Percentiles rank a stretch among this genome's conserved stretches.
Conservation (phyloP, 2,329 filamentous ascomycete species). For the Sporothrix curviconia region DNA sequence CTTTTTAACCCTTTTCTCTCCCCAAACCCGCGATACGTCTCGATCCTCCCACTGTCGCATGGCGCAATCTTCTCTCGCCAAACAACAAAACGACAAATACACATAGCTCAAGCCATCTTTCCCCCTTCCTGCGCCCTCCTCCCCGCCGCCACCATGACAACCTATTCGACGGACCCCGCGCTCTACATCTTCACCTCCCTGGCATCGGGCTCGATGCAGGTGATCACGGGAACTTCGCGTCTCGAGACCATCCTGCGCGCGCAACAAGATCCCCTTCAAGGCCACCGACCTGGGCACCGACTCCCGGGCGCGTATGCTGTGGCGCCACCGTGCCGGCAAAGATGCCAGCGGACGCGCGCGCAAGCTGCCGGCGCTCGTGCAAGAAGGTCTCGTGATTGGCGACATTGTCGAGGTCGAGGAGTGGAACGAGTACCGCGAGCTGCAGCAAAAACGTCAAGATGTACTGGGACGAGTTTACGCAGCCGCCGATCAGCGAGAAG, state of each 20-base stretch:
- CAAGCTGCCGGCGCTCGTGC: conserved; percentile 84
- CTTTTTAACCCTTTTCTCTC: not conserved
- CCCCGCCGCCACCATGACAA: conserved; percentile 19
- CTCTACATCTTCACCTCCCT: conserved; percentile 96
- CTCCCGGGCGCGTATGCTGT: conserved; percentile 79
- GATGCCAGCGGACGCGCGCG: conserved; percentile 53
- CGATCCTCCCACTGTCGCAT: not conserved
- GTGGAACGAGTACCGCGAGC: conserved; percentile 97
- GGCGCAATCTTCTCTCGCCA: not conserved
- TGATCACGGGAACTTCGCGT: conserved; percentile 90
- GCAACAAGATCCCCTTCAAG: conserved; percentile 89
- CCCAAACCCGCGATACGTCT: not conserved
- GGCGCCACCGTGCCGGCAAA: conserved; percentile 76
- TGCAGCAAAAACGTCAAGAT: conserved; percentile 77
- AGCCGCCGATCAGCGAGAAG: conserved; percentile 48
- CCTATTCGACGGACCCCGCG: conserved; percentile 56
- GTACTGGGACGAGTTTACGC: conserved; percentile 56
- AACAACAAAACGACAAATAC: not conserved
- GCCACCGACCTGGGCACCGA: conserved; percentile 88
- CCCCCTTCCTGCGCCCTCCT: too few species aligned
- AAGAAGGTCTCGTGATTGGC: conserved; percentile 76
- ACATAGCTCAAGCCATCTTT: too few species aligned
- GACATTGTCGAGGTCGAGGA: conserved; percentile 93
- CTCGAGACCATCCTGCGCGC: conserved; percentile 94
- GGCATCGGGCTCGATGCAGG: conserved; percentile 90